These are phyloP conservation scores for Chenopodium album DNA, from an alignment of 148 eudicot genomes.

Conservation along the genomic window DNA sequence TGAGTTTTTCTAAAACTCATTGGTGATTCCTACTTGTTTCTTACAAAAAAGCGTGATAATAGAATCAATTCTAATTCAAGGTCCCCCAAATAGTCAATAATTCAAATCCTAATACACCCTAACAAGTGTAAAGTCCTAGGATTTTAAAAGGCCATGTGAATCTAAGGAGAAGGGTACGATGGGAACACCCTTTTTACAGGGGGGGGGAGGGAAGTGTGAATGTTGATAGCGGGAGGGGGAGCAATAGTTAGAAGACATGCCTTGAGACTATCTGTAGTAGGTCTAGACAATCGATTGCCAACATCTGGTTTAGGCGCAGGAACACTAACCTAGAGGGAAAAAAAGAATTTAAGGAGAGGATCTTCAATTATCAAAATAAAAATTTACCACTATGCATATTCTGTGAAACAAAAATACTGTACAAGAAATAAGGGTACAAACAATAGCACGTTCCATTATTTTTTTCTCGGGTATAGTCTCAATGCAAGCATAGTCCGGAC, in stretches of 20 bases:
- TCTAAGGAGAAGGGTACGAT: too few relatives aligned
- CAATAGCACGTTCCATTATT: background rate
- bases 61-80: too few relatives aligned
- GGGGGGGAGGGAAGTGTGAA: too few relatives aligned
- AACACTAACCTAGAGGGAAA: slow-evolving; percentile 32
- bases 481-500: background rate
- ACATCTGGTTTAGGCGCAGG: slow-evolving; percentile 24
- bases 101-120: too few relatives aligned
- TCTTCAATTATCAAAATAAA: background rate
- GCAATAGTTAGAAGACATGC: slow-evolving; percentile 20
- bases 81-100: too few relatives aligned
- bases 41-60: too few relatives aligned
- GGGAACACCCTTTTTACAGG: too few relatives aligned
- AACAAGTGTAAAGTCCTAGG: too few relatives aligned
- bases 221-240: background rate
- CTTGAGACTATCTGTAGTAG: slow-evolving; percentile 35
- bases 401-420: background rate
- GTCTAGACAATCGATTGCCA: slow-evolving; percentile 20
- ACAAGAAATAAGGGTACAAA: background rate
- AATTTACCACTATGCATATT: background rate
- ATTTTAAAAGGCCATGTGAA: too few relatives aligned
- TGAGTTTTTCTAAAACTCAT: too few relatives aligned
- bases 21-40: too few relatives aligned
- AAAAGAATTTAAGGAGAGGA: background rate
- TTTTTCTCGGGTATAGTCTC: background rate